These are phyloP conservation scores for Colletotrichum sp. DNA, from an alignment of 2,329 filamentous ascomycete genomes.

Conservation along the genomic window DNA sequence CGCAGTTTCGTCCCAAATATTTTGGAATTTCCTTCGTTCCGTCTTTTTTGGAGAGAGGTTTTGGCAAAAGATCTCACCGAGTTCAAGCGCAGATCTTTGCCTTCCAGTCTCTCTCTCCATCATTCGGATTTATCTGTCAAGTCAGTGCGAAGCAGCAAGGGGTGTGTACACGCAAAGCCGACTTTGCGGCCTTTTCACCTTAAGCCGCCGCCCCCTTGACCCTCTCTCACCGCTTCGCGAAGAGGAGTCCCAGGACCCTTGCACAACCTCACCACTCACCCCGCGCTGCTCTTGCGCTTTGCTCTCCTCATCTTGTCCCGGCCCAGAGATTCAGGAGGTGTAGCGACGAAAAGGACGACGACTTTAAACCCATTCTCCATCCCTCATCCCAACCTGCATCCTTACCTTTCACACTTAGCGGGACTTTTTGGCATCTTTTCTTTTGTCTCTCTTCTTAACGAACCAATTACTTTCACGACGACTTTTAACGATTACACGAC, in stretches of 20 bases:
- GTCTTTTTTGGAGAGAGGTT: background rate
- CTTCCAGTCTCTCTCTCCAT: background rate
- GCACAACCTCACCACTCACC: background rate
- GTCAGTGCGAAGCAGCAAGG: background rate
- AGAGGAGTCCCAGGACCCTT: background rate
- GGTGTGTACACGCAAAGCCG: background rate
- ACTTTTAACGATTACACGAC: background rate
- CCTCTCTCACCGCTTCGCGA: background rate
- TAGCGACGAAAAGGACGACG: background rate
- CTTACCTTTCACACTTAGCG: background rate
- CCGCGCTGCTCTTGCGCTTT: background rate
- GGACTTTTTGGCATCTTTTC: background rate
- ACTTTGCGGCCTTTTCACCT: background rate
- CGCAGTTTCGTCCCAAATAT: background rate
- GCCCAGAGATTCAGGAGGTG: background rate
- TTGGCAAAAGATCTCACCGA: background rate
- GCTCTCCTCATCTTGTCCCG: background rate
- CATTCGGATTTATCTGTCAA: background rate
- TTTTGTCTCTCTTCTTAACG: background rate
- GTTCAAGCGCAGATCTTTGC: background rate
- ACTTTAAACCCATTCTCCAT: background rate
- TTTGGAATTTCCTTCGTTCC: background rate
- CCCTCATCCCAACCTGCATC: background rate
- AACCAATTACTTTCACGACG: background rate
- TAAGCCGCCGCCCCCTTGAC: background rate